Conservation (phyloP, 345 rosid species). For the Citrus australasica region DNA sequence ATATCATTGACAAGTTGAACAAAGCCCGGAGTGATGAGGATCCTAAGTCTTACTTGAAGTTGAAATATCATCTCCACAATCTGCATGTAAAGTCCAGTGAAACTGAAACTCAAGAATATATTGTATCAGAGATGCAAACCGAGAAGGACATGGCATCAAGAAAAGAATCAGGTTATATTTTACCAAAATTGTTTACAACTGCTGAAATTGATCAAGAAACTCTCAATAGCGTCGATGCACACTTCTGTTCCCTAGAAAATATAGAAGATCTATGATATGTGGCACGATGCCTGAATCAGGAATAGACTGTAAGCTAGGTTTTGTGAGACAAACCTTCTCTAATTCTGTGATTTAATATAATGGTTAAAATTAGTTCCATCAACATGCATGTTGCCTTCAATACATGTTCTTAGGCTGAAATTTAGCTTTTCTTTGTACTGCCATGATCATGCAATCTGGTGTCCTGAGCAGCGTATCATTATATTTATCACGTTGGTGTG, state of each 20-base stretch:
- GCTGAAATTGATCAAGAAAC: conserved; percentile 59
- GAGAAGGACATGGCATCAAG: conserved; percentile 16
- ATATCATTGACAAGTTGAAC: conserved; percentile 68
- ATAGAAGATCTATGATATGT: conserved; percentile 40
- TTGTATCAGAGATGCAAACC: conserved; percentile 17
- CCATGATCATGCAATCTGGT: neutral
- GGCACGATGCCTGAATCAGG: neutral
- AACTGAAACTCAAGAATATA: conserved; percentile 20
- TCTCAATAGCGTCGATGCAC: conserved; percentile 35
- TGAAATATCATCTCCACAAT: conserved; percentile 46
- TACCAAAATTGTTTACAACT: conserved; percentile 35
- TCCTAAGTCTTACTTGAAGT: conserved; percentile 63
- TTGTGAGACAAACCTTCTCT: neutral
- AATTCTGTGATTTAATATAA: neutral
- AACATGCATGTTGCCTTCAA: neutral
- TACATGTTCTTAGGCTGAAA: neutral
- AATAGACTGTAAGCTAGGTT: conserved; percentile 3
- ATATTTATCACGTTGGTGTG: neutral
- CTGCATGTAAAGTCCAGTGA: conserved; percentile 9
- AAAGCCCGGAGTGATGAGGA: conserved; percentile 79
- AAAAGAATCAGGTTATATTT: conserved; percentile 23
- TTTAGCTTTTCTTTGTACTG: neutral
- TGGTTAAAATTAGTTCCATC: conserved; percentile 1
- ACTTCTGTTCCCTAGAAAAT: conserved; percentile 50
- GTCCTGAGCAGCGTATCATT: neutral